Base-by-base conservation (phyloP, 192 early-diverging fungal genomes). In the Backusella sp. region DNA sequence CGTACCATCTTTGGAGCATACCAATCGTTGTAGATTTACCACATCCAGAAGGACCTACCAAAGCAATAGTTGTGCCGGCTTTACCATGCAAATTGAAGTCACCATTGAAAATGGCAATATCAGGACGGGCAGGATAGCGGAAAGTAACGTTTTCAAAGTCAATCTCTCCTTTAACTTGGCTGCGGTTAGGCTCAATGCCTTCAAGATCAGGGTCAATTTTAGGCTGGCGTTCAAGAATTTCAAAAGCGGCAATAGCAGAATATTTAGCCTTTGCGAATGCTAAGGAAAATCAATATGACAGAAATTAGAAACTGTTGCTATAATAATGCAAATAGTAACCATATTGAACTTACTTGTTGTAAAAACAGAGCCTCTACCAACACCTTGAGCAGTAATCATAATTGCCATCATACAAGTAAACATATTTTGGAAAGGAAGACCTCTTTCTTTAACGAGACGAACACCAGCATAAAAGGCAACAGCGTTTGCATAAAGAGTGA, bases 1-100 rank as follows among this genome's bases (percentile, higher is more conserved):
- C 95, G 84, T 98, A 98, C 82, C 92, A 92, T 0, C 96, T 88
- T 80, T 96, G 85, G 34, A 91, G 80, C 70, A 92, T 83, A 65
- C 80, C 85, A 49, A 91, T 82, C 2, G 86, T 84, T 0, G 91
- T 91, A 6, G 86, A 88, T 76, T 98, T 98, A 56, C 96, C 96
- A 46, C 92, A 94, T 9, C 96, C 96, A 0, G 92, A 93, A 23
- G 91, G 85, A 36, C 91, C 96, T 2, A 96, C 96, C 62, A 97
- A 78, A 11, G 96, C 96, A 68, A 97, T 87, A 2, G 92, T 97
- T 78, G 85, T 79, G 36, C 93, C 92, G 14, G 92, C 77, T 1
- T 77, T 62, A 8, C 78, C 86, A 4, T 65, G 69, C 17, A 91
- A 66, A 26, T 81, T 77, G 66, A 92, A 80, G 37, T 85, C 80